These are phyloP conservation scores for Chlamydomonas urium DNA, from an alignment of 139 green algal genomes.

Conservation along the genomic window DNA sequence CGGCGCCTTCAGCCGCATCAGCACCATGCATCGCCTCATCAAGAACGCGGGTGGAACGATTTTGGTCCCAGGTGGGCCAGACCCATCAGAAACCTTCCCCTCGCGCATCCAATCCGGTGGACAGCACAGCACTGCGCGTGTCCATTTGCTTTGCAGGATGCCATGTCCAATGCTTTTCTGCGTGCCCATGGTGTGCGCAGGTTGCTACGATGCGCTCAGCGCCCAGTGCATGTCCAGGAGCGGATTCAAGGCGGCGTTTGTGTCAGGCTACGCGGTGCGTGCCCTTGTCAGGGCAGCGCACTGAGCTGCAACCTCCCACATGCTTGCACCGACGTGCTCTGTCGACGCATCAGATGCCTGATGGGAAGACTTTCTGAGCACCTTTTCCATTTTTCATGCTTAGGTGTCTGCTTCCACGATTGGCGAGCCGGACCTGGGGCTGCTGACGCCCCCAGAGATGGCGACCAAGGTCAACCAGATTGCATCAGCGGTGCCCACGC, in stretches of 20 bases:
- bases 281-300: too few relatives aligned
- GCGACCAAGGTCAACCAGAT: constrained; percentile 57
- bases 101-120: not conserved
- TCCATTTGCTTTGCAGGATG: not conserved
- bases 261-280: constrained; percentile 59
- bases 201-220: constrained; percentile 67
- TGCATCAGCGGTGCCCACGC: constrained; percentile 36
- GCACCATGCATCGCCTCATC: not conserved
- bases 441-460: constrained; percentile 77
- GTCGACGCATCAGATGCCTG: too few relatives aligned
- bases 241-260: constrained; percentile 60
- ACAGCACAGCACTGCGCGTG: not conserved
- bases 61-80: not conserved
- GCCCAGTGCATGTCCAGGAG: constrained; percentile 43
- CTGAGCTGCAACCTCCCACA: not conserved
- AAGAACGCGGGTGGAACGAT: not conserved
- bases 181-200: constrained; percentile 28
- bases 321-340: not conserved
- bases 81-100: not conserved
- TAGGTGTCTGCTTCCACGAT: constrained; percentile 66
- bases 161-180: not conserved
- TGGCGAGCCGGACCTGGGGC: constrained; percentile 71
- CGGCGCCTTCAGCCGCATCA: too few relatives aligned
- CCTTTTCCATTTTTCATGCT: too few relatives aligned
- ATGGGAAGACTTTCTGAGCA: too few relatives aligned